These are phyloP conservation scores for Mytilinidion resinicola DNA, from an alignment of 495 filamentous ascomycete genomes.

Conservation along the genomic window DNA sequence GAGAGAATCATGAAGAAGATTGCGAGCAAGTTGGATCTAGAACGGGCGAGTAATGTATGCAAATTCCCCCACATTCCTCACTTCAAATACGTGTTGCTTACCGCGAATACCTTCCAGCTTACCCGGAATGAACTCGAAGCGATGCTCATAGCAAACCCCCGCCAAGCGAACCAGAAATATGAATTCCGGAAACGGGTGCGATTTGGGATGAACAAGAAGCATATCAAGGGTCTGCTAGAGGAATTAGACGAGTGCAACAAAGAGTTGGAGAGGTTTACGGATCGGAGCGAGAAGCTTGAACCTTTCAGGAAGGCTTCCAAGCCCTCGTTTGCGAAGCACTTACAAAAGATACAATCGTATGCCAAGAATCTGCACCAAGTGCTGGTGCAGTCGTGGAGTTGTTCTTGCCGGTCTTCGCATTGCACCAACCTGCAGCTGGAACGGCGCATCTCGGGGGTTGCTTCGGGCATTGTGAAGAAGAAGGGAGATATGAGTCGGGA, in stretches of 20 bases:
- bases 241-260: conserved; percentile 28
- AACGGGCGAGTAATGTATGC: conserved; percentile 17
- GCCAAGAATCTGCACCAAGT: conserved; percentile 19
- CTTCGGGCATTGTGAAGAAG: conserved; percentile 15
- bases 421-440: conserved; percentile 24
- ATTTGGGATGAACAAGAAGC: conserved; percentile 27
- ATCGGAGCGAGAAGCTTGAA: conserved; percentile 26
- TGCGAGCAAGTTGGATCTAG: conserved; percentile 23
- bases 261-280: conserved; percentile 26
- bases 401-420: conserved; percentile 22
- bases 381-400: conserved; percentile 22
- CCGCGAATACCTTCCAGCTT: conserved; percentile 6
- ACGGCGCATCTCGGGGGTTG: conserved; percentile 12
- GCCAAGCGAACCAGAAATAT: conserved; percentile 19
- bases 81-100: conserved; percentile 1
- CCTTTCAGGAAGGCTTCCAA: conserved; percentile 16
- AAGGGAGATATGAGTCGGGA: background rate
- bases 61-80: conserved; percentile 4
- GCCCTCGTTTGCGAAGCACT: conserved; percentile 17
- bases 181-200: conserved; percentile 23
- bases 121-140: conserved; percentile 27
- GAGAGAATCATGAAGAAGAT: conserved; percentile 27
- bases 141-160: conserved; percentile 20
- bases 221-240: conserved; percentile 23
- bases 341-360: conserved; percentile 21